Conservation (phyloP, 1,139 yeast species). For the Sugiyamaella castrensis region DNA sequence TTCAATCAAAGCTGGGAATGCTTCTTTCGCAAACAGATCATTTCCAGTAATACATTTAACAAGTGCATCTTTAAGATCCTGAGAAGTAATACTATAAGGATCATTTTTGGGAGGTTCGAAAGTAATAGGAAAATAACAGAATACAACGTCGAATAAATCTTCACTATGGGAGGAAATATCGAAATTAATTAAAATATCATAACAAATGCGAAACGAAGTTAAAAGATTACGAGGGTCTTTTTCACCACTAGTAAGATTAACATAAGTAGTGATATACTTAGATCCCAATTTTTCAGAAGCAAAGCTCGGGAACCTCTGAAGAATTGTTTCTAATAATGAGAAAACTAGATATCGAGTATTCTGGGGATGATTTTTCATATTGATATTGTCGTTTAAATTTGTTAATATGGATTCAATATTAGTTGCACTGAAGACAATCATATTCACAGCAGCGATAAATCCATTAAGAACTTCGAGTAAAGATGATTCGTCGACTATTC, state of each 20-base stretch:
- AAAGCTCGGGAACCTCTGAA: slow-evolving; percentile 30
- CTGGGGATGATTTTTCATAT: slow-evolving; percentile 63
- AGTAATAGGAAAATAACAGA: slow-evolving; percentile 95
- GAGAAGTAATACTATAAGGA: slow-evolving; percentile 78
- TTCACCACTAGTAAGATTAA: slow-evolving; percentile 77
- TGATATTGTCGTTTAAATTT: slow-evolving; percentile 47
- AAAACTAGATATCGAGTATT: slow-evolving; percentile 62
- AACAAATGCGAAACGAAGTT: slow-evolving; percentile 61
- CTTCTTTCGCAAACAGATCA: slow-evolving; percentile 63
- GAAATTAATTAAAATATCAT: slow-evolving; percentile 47
- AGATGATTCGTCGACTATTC: slow-evolving; percentile 63
- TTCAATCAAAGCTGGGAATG: slow-evolving; percentile 74
- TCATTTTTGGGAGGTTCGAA: slow-evolving; percentile 92
- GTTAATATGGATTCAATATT: slow-evolving; percentile 40
- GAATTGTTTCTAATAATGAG: slow-evolving; percentile 44
- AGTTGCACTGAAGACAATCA: slow-evolving; percentile 35
- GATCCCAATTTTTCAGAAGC: slow-evolving; percentile 22
- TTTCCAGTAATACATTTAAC: slow-evolving; percentile 58
- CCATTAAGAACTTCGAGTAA: slow-evolving; percentile 55
- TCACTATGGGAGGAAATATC: slow-evolving; percentile 45
- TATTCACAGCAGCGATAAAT: slow-evolving; percentile 48
- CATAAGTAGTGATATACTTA: slow-evolving; percentile 54
- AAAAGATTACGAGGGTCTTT: slow-evolving; percentile 90
- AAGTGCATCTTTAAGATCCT: slow-evolving; percentile 61
- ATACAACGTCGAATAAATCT: slow-evolving; percentile 80